Conservation (phyloP, 768 basidiomycete genomes). For the Boletales sp. region DNA sequence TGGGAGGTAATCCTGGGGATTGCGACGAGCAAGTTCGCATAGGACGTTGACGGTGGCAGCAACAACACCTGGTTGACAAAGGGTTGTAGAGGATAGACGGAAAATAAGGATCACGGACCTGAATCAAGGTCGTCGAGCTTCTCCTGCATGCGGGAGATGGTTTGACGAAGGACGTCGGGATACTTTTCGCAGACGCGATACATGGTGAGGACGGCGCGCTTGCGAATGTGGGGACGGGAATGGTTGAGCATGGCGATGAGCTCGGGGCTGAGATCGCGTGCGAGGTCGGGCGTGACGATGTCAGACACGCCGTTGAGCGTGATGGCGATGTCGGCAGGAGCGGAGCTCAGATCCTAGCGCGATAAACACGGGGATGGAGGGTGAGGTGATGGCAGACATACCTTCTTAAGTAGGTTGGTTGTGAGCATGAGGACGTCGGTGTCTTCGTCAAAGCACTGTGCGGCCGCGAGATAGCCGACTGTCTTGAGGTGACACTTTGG, state of each 20-base stretch:
- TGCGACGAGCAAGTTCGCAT: constrained; percentile 83
- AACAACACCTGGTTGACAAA: constrained; percentile 65
- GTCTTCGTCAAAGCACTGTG: constrained; percentile 87
- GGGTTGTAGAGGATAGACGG: background rate
- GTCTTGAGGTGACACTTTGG: constrained; percentile 88
- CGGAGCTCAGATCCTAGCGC: constrained; percentile 73
- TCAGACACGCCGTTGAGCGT: constrained; percentile 81
- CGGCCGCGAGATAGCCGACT: constrained; percentile 92
- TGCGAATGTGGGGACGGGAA: constrained; percentile 83
- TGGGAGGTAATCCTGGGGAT: constrained; percentile 76
- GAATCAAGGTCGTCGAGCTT: constrained; percentile 77
- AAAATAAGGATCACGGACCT: constrained; percentile 35
- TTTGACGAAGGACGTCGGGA: constrained; percentile 70
- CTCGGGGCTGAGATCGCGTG: constrained; percentile 86
- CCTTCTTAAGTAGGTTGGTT: constrained; percentile 94
- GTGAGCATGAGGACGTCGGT: constrained; percentile 98
- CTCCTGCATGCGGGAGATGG: constrained; percentile 69
- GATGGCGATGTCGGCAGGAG: constrained; percentile 68
- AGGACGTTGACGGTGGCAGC: constrained; percentile 91
- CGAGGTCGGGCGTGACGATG: constrained; percentile 82
- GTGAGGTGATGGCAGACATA: constrained; percentile 29
- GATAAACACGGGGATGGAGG: constrained; percentile 7
- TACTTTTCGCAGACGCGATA: constrained; percentile 80
- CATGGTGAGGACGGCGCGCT: constrained; percentile 82
- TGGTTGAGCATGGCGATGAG: constrained; percentile 85